phyloP scores from a whole-genome alignment of 2,329 filamentous ascomycete species.

The Neonectria faginata region DNA sequence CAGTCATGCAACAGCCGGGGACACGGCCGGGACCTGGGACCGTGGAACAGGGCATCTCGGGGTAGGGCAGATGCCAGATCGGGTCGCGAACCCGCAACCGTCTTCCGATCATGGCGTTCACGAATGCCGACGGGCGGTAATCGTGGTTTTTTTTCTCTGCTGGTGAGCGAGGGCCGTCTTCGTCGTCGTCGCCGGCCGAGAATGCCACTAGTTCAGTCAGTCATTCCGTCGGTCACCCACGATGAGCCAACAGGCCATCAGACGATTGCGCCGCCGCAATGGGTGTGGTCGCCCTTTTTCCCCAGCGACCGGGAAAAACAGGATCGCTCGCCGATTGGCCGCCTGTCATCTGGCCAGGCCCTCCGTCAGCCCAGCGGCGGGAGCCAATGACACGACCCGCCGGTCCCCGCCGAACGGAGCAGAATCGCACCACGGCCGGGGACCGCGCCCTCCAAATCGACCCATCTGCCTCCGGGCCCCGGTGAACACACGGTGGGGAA shows the following conservation, averaged over 20 bases:
- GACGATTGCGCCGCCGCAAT: slow-evolving; percentile 28
- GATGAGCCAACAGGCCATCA: slow-evolving; percentile 26
- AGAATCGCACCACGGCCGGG: slow-evolving; percentile 44
- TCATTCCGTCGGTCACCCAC: not conserved
- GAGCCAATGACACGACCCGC: slow-evolving; percentile 40
- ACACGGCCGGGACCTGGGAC: slow-evolving; percentile 7
- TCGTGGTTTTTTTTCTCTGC: slow-evolving; percentile 15
- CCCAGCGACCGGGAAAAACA: slow-evolving; percentile 42
- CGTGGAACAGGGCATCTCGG: slow-evolving; percentile 12
- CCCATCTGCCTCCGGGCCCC: slow-evolving; percentile 38
- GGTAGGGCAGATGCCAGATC: slow-evolving; percentile 26
- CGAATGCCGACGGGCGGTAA: slow-evolving; percentile 10
- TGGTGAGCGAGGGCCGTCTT: slow-evolving; percentile 16
- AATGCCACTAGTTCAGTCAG: slow-evolving; percentile 14
- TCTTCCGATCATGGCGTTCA: slow-evolving; percentile 37
- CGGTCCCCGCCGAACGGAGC: slow-evolving; percentile 44
- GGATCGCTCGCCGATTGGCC: slow-evolving; percentile 28
- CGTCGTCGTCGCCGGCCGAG: slow-evolving; percentile 28
- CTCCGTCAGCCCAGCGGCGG: slow-evolving; percentile 21
- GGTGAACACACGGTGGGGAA: slow-evolving; percentile 19
- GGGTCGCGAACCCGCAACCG: slow-evolving; percentile 22
- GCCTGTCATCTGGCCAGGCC: slow-evolving; percentile 22
- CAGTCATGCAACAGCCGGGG: slow-evolving; percentile 23
- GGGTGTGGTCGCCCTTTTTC: slow-evolving; percentile 2
- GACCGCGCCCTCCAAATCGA: slow-evolving; percentile 39